Base-by-base conservation (phyloP, 2,329 filamentous ascomycete species). In the Colletotrichum musicola region DNA sequence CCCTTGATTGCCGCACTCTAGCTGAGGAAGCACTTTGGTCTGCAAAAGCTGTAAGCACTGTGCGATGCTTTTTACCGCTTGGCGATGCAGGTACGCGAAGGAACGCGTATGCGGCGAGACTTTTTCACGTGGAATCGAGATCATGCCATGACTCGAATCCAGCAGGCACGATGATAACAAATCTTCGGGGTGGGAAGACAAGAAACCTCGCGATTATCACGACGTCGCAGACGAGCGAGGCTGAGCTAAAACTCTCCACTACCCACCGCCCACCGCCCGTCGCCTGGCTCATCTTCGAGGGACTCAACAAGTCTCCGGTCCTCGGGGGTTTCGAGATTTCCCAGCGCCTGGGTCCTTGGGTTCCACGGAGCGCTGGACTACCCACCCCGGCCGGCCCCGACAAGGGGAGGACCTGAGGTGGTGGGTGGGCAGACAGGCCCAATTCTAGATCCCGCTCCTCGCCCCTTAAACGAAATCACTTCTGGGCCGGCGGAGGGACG, bases 181-280 rank as follows among this genome's bases (percentile, higher is more conserved):
- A 12, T 7, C 14, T 7, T 7, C 12, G 16, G 12, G 40, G 18
- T 10, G 22, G 12, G 40, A 22, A 49, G 25, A 38, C 54, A 40
- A 4, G 22, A 25, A 61, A 61, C 38, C 7, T 65, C 47, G 40
- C 3, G 16, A 12, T 27, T 27, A 30, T 27, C 30, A 50, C 63
- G 30, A 64, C 54, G 61, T 64, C 49, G 54, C 61, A 68, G 42
- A 46, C 54, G 25, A 65, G 56, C 62, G 55, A 68, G 65, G 65
- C 65, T 65, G 62, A 60, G 65, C 16, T 10, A 35, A 35, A 30
- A 27, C 51, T 25, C 22, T 40, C 27, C 35, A 18, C 14, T 18
- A 18, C 2, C 30, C 30, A 10, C 30, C 30, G 30, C 30, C 7
- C 30, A 9, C 7, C 30, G 6, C 10, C 7, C 30, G 6, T 35